Percentiles rank a stretch among this genome's conserved stretches.
Conservation (phyloP, 257 asterid genomes). For the Oldenlandia corymbosa region DNA sequence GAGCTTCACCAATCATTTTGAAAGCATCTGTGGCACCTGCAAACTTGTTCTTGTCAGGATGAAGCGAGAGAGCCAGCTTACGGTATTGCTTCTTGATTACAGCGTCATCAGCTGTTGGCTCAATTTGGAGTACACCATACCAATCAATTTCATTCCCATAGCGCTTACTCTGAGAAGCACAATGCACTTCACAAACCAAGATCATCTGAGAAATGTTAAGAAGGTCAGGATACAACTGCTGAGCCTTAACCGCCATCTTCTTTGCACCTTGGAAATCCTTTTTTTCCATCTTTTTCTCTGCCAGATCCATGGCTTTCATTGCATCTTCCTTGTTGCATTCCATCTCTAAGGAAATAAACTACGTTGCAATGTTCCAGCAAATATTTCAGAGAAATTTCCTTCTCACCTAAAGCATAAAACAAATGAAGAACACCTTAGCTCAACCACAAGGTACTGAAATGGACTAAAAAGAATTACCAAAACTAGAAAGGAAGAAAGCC, state of each 20-base stretch:
- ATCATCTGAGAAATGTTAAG: conserved; percentile 36
- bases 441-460: no score
- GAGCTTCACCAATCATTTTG: conserved; percentile 42
- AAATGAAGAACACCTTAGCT: conserved; percentile 1
- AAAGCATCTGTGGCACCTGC: conserved; percentile 64
- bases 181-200: conserved; percentile 55
- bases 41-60: conserved; percentile 53
- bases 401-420: background rate
- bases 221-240: conserved; percentile 34
- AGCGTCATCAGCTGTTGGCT: conserved; percentile 43
- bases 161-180: conserved; percentile 30
- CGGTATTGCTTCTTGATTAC: conserved; percentile 38
- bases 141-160: conserved; percentile 40
- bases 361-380: conserved; percentile 1
- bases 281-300: conserved; percentile 42
- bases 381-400: background rate
- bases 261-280: conserved; percentile 44
- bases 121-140: conserved; percentile 47
- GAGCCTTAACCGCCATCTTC: conserved; percentile 37
- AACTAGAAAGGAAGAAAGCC: background rate
- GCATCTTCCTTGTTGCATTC: conserved; percentile 46
- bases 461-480: no score
- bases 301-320: conserved; percentile 37
- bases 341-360: conserved; percentile 25
- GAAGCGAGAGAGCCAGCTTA: conserved; percentile 47